phyloP scores from a whole-genome alignment of 768 basidiomycete species.

The Phanerodontia chrysosporium region DNA sequence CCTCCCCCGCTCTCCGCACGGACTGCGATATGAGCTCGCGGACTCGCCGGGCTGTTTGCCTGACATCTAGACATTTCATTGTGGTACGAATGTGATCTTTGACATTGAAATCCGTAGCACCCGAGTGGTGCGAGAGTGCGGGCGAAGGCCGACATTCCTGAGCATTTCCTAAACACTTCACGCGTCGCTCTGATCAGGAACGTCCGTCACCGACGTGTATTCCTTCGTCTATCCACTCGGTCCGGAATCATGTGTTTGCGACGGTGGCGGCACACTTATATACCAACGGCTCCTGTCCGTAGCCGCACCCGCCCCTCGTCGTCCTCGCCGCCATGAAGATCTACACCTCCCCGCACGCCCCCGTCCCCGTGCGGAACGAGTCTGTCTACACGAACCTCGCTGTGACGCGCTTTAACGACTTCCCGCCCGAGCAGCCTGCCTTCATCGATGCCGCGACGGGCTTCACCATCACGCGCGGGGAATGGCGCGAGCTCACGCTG shows the following conservation, averaged over 20 bases:
- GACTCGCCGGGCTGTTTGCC: too few relatives aligned
- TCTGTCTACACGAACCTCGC: slow-evolving; percentile 52
- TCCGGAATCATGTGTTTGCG: slow-evolving; percentile 4
- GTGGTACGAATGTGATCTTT: too few relatives aligned
- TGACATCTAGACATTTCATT: too few relatives aligned
- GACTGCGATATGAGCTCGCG: too few relatives aligned
- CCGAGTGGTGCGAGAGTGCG: too few relatives aligned
- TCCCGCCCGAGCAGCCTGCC: slow-evolving; percentile 33
- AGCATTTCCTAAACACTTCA: slow-evolving; percentile 1
- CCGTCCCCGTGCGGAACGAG: slow-evolving; percentile 33
- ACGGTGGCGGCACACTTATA: slow-evolving; percentile 17
- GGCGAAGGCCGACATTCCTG: background rate
- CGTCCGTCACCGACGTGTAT: background rate
- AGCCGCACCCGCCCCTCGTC: background rate
- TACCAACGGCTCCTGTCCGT: background rate
- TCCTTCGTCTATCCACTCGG: background rate
- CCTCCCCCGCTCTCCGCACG: too few relatives aligned
- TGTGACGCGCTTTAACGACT: slow-evolving; percentile 22
- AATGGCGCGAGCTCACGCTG: slow-evolving; percentile 50
- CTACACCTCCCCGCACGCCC: slow-evolving; percentile 42
- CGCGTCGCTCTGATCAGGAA: background rate
- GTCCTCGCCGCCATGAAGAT: slow-evolving; percentile 23
- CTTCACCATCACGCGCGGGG: slow-evolving; percentile 48
- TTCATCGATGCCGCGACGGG: slow-evolving; percentile 67
- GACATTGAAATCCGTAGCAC: too few relatives aligned